Base-by-base conservation (phyloP, 2,329 filamentous ascomycete species). In the Cordyceps fumosorosea region DNA sequence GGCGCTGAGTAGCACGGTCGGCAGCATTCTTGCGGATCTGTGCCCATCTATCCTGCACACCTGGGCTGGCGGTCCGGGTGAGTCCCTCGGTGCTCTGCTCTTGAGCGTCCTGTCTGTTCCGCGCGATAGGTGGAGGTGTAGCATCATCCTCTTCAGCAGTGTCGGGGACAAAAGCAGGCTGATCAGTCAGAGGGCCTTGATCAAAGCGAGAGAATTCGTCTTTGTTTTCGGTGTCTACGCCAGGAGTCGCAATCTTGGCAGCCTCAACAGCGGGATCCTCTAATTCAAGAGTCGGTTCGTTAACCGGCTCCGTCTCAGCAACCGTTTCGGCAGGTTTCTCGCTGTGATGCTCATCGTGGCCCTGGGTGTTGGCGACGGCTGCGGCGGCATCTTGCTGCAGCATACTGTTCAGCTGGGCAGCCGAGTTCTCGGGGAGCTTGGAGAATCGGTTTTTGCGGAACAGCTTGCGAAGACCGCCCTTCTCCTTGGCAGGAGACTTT, bases 11-110 rank as follows among this genome's bases (percentile, higher is more conserved):
- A 42, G 89, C 90, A 64, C 92, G 84, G 65, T 95, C 89, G 3
- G 92, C 92, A 12, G 95, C 95, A 69, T 97, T 97, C 81, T 93
- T 93, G 67, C 93, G 86, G 67, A 98, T 97, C 75, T 96, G 91
- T 0, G 93, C 93, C 95, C 95, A 99, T 60, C 93, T 87, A 72
- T 97, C 93, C 66, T 89, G 75, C 2, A 76, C 74, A 44, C 74
- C 70, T 22, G 73, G 72, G 54, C 73, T 60, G 26, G 73, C 71
- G 59, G 65, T 73, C 57, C 68, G 71, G 63, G 65, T 74, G 65
- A 71, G 73, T 66, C 56, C 61, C 5, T 42, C 40, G n/a, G n/a
- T 32, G 18, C 22, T 50, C 24, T 42, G 37, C 2, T 44, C 37
- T 5, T 32, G 47, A 14, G 11, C 34, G n/a, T 56, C 34, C 24